phyloP scores from a whole-genome alignment of 805 yeast species.

The Starmerella powellii region DNA sequence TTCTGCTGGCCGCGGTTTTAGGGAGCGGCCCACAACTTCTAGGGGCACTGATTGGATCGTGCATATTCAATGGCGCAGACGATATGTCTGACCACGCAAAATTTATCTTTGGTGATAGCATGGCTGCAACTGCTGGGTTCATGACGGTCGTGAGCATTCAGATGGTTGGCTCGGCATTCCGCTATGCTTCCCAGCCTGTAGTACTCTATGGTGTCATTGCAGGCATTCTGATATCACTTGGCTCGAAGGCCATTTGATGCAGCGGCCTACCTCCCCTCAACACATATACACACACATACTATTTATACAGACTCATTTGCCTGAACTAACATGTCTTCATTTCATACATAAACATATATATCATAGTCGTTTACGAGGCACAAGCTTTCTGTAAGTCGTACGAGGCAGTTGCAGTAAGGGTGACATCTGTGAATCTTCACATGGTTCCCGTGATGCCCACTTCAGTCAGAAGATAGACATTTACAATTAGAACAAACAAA shows the following conservation, averaged over 20 bases:
- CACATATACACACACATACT: background rate
- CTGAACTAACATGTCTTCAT: too few relatives aligned
- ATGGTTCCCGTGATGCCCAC: constrained; percentile 28
- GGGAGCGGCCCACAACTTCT: constrained; percentile 83
- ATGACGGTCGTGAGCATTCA: constrained; percentile 68
- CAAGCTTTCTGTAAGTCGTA: too few relatives aligned
- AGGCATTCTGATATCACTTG: constrained; percentile 36
- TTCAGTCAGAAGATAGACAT: constrained; percentile 48
- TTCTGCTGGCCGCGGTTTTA: constrained; percentile 49
- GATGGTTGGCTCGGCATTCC: constrained; percentile 73
- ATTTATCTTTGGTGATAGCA: constrained; percentile 45
- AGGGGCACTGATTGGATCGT: constrained; percentile 51
- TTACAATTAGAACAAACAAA: constrained; percentile 59
- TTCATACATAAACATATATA: too few relatives aligned
- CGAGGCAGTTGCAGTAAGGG: too few relatives aligned
- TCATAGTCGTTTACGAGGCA: too few relatives aligned
- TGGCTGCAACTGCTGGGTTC: constrained; percentile 74
- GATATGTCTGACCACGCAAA: constrained; percentile 32
- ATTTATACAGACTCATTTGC: background rate
- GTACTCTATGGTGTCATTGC: constrained; percentile 48
- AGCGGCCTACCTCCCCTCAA: background rate
- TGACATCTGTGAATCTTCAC: too few relatives aligned
- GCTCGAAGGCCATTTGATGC: constrained; percentile 13
- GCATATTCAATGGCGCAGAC: constrained; percentile 38
- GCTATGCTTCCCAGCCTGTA: constrained; percentile 52